Evolutionary conservation across 257 asterid genomes (phyloP), one percentile per base, ranked within the genome.

Genomic region (Ilex asprella): DNA sequence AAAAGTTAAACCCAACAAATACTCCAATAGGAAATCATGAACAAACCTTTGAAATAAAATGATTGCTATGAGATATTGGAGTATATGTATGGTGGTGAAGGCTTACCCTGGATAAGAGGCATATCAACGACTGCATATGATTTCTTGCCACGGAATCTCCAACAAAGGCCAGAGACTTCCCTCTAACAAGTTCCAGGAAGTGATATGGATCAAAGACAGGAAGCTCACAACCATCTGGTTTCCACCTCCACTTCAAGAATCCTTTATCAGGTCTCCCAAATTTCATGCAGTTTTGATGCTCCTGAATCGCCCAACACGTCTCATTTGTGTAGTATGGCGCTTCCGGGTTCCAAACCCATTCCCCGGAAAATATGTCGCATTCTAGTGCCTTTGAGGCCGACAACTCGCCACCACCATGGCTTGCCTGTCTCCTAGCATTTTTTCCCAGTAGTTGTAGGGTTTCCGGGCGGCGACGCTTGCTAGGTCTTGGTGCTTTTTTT

Each of bases 111-210:
- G 95, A 82, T 65, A 88, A 76, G 69, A 86, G 90, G 82, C 96
- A 88, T 16, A 88, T 74, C 79, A 88, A 60, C 10, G 96, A 88
- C 71, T 88, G 96, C 96, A 88, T 78, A 56, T 88, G 95, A 75
- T 88, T 88, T 49, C 95, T 83, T 5, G 88, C 92, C 5, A 88
- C 86, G 0, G 96, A 88, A 41, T 88, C 96, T 13, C 96, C 96
- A 12, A 88, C 84, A 56, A 88, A 83, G 0, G 92, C 96, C 30
- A 88, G 61, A 2, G 93, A 82, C 50, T 79, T 88, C 1, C 94
- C 92, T 68, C 72, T 68, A 0, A 88, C 79, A 39, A 86, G 51
- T 52, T 77, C 76, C 60, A 88, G 8, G 41, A 86, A 88, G 58
- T 55, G 66, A 27, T 0, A 10, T 7, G 96, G 88, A 29, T 86